Base-by-base conservation (phyloP, 441 rosid genomes). In the Jatropha multifida region DNA sequence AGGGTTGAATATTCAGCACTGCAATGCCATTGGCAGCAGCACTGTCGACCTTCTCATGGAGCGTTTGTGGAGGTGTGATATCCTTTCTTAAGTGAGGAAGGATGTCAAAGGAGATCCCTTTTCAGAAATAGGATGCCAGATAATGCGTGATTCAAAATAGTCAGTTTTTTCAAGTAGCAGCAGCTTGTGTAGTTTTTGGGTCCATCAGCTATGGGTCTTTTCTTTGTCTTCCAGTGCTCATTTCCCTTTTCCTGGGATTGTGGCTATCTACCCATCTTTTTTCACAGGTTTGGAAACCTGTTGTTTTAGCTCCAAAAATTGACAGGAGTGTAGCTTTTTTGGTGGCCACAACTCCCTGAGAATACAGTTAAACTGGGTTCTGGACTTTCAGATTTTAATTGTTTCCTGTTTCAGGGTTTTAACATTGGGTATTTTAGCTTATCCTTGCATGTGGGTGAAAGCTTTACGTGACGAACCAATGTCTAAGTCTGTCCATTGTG, bases 1-100 rank as follows among this genome's bases (percentile, higher is more conserved):
- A 70, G 99, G 99, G 32, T 70, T 96, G 81, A 92, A 94, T 61
- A 85, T 96, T 68, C 90, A 88, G 82, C 88, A 85, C 68, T 96
- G 99, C 87, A 89, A 88, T 42, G 86, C 84, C 55, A 82, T 96
- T 65, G 88, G 89, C 79, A 59, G 76, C 72, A 38, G 84, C 74
- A 74, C 86, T 17, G 75, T 88, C 7, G 93, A 87, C 58, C 63
- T 82, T 44, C 97, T 96, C 38, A 82, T 88, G 56, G 91, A 87
- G 74, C 83, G 83, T 23, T 76, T 92, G 46, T 94, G 97, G 96
- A 87, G 89, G 82, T 96, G 98, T 12, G 97, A 92, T 75, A 86
- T 96, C 81, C 94, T 96, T 73, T 90, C 82, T 78, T 93, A 77
- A 88, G 65, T 41, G 48, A 37, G 15, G 3, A 72, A 62, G 61